A percentile compares a stretch with the other conserved stretches of the same genome.
phyloP scores from a whole-genome alignment of 1,284 basidiomycete genomes.

The Moniliophthora roreri region DNA sequence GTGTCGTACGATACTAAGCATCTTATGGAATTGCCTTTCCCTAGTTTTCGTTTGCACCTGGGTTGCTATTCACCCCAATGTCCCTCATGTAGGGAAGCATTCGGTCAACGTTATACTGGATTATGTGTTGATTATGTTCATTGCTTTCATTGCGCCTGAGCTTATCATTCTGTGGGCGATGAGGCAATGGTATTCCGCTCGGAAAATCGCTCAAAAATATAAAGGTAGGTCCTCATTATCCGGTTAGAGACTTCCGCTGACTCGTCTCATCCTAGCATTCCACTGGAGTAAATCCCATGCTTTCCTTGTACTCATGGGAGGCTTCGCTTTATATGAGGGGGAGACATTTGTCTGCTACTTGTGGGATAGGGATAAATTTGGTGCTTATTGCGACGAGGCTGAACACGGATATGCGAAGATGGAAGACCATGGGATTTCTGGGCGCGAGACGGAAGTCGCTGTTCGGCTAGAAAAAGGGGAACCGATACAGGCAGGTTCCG shows the following conservation, averaged over 20 bases:
- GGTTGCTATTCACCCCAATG: conserved; percentile 33
- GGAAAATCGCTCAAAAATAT: conserved; percentile 13
- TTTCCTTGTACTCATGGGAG: conserved; percentile 28
- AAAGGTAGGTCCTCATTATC: not conserved
- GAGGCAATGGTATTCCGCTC: conserved; percentile 24
- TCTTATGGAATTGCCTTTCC: conserved; percentile 28
- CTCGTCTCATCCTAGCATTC: conserved; percentile 5
- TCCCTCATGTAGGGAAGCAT: conserved; percentile 19
- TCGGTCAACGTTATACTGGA: conserved; percentile 1
- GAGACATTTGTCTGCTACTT: not conserved
- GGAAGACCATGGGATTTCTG: too few species aligned
- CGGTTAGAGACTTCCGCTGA: not conserved
- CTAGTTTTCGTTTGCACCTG: conserved; percentile 34
- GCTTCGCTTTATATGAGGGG: conserved; percentile 20
- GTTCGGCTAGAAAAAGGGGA: too few species aligned
- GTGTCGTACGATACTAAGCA: conserved; percentile 7
- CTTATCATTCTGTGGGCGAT: conserved; percentile 26
- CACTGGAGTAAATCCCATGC: conserved; percentile 24
- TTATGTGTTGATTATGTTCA: conserved; percentile 19
- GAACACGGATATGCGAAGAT: not conserved
- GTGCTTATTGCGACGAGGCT: too few species aligned
- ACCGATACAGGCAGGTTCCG: too few species aligned
- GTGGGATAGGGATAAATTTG: not conserved
- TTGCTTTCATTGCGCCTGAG: conserved; percentile 25
- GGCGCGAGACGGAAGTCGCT: too few species aligned